These are phyloP conservation scores for Fusarium sp. DNA, from an alignment of 2,329 filamentous ascomycete genomes.

Conservation along the genomic window DNA sequence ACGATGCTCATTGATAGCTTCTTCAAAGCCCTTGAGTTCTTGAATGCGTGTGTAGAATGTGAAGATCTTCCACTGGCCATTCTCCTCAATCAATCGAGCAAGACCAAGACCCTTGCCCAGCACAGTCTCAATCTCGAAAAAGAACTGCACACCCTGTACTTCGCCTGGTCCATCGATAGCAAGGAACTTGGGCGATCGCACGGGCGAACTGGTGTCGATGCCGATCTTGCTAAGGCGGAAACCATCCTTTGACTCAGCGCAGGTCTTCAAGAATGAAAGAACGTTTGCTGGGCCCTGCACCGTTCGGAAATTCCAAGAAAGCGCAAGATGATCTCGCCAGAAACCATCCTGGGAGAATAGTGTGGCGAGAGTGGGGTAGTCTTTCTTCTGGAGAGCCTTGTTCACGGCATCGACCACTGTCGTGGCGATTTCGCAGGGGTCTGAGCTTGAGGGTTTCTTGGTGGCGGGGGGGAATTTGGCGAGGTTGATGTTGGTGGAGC, in stretches of 20 bases:
- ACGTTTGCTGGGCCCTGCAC: conserved; percentile 57
- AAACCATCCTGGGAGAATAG: conserved; percentile 55
- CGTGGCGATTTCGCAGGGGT: conserved; percentile 53
- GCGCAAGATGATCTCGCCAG: conserved; percentile 68
- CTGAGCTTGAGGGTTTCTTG: conserved; percentile 42
- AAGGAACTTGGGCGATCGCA: conserved; percentile 56
- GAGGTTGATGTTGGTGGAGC: conserved; percentile 64
- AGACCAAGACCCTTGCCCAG: conserved; percentile 68
- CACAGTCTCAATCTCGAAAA: conserved; percentile 63
- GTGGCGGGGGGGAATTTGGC: conserved; percentile 55
- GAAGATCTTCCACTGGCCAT: conserved; percentile 68
- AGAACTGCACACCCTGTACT: conserved; percentile 66
- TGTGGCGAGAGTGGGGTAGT: conserved; percentile 48
- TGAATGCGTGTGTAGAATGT: conserved; percentile 71
- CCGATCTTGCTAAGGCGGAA: conserved; percentile 57
- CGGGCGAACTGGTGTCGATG: conserved; percentile 58
- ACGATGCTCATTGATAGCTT: conserved; percentile 58
- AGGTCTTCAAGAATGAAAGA: conserved; percentile 50
- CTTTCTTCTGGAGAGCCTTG: conserved; percentile 48
- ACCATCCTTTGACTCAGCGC: conserved; percentile 48
- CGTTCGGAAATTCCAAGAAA: conserved; percentile 67
- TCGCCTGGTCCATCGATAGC: conserved; percentile 62
- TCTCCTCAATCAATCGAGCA: conserved; percentile 59
- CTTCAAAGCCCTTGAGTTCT: conserved; percentile 65
- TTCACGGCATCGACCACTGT: conserved; percentile 56